Conservation (phyloP, 2,329 filamentous ascomycete genomes). For the Gyromitra esculenta region DNA sequence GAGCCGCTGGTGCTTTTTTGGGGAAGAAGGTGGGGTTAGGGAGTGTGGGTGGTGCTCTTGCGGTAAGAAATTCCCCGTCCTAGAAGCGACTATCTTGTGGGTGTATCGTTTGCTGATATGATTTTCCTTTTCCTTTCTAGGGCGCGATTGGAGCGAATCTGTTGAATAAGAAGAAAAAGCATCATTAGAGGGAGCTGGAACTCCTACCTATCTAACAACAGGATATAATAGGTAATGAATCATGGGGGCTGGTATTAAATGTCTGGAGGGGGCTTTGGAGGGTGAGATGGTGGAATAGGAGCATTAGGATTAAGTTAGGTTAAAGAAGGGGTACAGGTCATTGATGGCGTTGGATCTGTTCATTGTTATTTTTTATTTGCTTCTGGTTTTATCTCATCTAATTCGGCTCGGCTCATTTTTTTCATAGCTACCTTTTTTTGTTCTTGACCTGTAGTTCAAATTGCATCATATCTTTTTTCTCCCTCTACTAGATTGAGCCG, state of each 20-base stretch:
- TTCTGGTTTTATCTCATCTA: background rate
- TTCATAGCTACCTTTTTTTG: background rate
- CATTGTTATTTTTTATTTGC: background rate
- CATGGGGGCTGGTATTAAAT: background rate
- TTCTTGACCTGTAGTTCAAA: conserved; percentile 21
- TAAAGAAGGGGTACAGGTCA: conserved; percentile 11
- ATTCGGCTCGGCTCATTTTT: conserved; percentile 2
- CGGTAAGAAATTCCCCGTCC: conserved; percentile 32
- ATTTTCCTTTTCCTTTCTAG: background rate
- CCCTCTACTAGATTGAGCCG: background rate
- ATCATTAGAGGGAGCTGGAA: conserved; percentile 31
- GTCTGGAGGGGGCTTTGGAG: background rate
- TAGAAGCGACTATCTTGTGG: background rate
- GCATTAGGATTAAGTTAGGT: background rate
- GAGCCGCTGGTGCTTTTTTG: conserved; percentile 49
- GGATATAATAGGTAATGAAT: conserved; percentile 30
- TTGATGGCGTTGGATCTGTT: conserved; percentile 35
- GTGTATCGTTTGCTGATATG: conserved; percentile 12
- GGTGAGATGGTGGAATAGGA: background rate
- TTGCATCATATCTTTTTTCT: conserved; percentile 21
- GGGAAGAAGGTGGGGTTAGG: conserved; percentile 52
- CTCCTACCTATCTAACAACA: conserved; percentile 2
- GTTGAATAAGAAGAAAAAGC: conserved; percentile 47
- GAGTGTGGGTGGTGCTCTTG: conserved; percentile 42
- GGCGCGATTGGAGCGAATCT: conserved; percentile 46